Percentiles rank a stretch among this genome's conserved stretches.
Conservation (phyloP, 176 grass and related monocot genomes). For the Cenchrus americanus region DNA sequence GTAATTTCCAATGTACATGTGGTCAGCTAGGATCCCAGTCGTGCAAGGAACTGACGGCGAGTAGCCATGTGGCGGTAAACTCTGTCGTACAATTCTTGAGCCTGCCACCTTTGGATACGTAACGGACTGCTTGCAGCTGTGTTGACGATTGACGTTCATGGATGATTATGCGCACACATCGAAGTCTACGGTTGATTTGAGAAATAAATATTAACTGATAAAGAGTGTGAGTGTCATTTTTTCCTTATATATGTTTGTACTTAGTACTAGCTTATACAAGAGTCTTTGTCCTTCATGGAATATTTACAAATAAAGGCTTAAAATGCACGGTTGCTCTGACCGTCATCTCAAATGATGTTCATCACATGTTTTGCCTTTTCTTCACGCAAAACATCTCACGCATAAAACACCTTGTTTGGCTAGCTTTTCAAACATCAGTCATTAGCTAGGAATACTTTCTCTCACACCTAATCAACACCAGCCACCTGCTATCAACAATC, state of each 20-base stretch:
- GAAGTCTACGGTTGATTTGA: background rate
- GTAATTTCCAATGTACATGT: background rate
- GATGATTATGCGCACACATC: background rate
- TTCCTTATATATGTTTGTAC: background rate
- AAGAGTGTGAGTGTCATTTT: background rate
- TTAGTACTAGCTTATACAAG: background rate
- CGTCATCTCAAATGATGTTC: background rate
- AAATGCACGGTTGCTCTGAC: background rate
- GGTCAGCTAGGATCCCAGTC: conserved; percentile 12
- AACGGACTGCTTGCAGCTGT: background rate
- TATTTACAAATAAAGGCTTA: background rate
- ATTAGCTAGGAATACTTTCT: too few species aligned
- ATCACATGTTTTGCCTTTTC: background rate
- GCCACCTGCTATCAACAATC: too few species aligned
- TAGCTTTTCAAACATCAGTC: too few species aligned
- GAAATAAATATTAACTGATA: background rate
- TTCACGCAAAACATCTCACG: background rate
- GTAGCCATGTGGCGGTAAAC: conserved; percentile 25
- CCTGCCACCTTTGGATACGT: conserved; percentile 11
- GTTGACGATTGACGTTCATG: conserved; percentile 21
- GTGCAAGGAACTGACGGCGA: conserved; percentile 1
- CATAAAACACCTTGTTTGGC: background rate
- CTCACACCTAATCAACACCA: too few species aligned
- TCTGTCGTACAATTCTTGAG: background rate
- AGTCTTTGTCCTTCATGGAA: background rate